Percentiles rank a stretch among this genome's conserved stretches.
These are phyloP conservation scores for Mortierella claussenii DNA, from an alignment of 192 early-diverging fungal species.

Conservation along the genomic window DNA sequence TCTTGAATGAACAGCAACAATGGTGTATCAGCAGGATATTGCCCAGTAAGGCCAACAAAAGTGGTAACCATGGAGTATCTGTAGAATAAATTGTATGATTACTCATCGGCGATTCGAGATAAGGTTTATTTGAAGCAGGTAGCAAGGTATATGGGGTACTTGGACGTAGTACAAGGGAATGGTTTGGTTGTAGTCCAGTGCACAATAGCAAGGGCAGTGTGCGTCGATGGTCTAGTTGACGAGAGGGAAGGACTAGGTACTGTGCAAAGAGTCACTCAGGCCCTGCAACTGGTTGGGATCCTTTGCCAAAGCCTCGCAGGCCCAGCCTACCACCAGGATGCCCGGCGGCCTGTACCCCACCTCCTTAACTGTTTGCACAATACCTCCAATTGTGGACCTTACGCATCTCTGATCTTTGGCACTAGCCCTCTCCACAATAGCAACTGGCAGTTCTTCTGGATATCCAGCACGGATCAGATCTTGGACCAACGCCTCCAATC, in stretches of 20 bases:
- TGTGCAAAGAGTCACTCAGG: not conserved
- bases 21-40: not conserved
- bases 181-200: too few relatives aligned
- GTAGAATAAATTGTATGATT: too few relatives aligned
- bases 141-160: too few relatives aligned
- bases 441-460: conserved; percentile 77
- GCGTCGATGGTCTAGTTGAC: too few relatives aligned
- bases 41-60: too few relatives aligned
- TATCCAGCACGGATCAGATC: conserved; percentile 68
- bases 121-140: too few relatives aligned
- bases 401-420: conserved; percentile 82
- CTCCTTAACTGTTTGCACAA: conserved; percentile 70
- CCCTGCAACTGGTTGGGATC: conserved; percentile 11
- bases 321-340: conserved; percentile 79
- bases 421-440: conserved; percentile 87
- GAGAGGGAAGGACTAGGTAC: too few relatives aligned
- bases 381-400: conserved; percentile 69
- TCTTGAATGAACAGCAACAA: not conserved
- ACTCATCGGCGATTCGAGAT: too few relatives aligned
- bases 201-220: too few relatives aligned
- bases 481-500: conserved; percentile 68
- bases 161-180: too few relatives aligned
- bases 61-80: too few relatives aligned
- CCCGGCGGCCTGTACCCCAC: conserved; percentile 81
- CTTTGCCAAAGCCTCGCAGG: conserved; percentile 40